A percentile compares a stretch with the other conserved stretches of the same genome.
These are phyloP conservation scores for Colletotrichum sp. DNA, from an alignment of 2,329 filamentous ascomycete species.

Conservation along the genomic window DNA sequence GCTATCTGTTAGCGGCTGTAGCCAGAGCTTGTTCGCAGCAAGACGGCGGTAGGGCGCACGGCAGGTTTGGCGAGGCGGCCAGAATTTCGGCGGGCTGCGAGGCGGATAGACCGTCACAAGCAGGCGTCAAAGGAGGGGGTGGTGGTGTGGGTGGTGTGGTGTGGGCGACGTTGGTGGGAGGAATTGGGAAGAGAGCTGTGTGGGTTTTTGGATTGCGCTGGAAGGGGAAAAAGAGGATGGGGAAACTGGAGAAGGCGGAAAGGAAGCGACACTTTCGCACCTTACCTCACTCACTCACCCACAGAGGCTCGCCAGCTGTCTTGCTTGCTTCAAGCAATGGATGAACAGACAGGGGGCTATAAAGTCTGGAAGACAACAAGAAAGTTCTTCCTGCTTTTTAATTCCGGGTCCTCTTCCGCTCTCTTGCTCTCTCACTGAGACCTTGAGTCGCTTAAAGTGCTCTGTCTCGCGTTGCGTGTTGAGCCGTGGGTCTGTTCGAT, in stretches of 20 bases:
- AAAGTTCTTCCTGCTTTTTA: neutral
- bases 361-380: neutral
- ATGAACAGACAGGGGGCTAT: neutral
- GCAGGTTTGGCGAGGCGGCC: constrained; percentile 2
- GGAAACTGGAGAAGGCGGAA: constrained; percentile 18
- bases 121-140: neutral
- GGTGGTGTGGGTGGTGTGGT: constrained; percentile 13
- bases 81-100: constrained; percentile 3
- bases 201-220: constrained; percentile 21
- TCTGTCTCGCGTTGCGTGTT: neutral
- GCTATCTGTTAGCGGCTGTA: constrained; percentile 7
- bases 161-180: constrained; percentile 8
- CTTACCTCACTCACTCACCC: constrained; percentile 7
- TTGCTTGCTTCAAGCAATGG: neutral
- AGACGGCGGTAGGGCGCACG: neutral
- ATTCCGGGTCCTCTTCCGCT: neutral
- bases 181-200: constrained; percentile 17
- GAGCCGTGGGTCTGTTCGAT: neutral
- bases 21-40: neutral
- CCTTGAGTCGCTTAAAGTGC: neutral
- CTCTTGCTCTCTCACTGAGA: neutral
- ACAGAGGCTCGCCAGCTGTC: neutral
- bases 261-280: constrained; percentile 1
- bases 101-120: constrained; percentile 5
- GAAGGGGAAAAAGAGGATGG: constrained; percentile 18